Conservation (phyloP, 495 filamentous ascomycete species). For the Aspergillus funiculosus region DNA sequence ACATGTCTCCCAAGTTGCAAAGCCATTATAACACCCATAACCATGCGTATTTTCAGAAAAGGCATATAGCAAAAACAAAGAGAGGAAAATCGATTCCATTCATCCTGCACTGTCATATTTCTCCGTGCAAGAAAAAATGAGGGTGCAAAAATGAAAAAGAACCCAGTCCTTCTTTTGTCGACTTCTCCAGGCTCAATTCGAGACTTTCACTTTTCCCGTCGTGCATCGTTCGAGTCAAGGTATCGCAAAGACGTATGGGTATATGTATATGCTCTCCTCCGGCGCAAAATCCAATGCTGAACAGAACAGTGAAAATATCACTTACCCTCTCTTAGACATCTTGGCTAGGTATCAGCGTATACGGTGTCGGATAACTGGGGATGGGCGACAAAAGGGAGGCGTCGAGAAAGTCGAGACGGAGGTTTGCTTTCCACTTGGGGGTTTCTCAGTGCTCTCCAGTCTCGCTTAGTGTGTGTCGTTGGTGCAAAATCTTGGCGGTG, state of each 20-base stretch:
- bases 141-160: too few relatives aligned
- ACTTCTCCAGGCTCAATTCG: too few relatives aligned
- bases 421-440: slow-evolving; percentile 14
- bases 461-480: slow-evolving; percentile 46
- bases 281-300: background rate
- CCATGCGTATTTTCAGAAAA: background rate
- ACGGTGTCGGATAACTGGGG: slow-evolving; percentile 40
- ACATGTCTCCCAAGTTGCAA: slow-evolving; percentile 3
- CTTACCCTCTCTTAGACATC: slow-evolving; percentile 55
- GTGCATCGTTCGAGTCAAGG: too few relatives aligned
- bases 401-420: slow-evolving; percentile 18
- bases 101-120: background rate
- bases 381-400: slow-evolving; percentile 30
- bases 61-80: background rate
- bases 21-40: background rate
- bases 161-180: too few relatives aligned
- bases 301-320: slow-evolving; percentile 9
- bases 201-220: too few relatives aligned
- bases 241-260: too few relatives aligned
- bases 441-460: slow-evolving; percentile 34
- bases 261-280: too few relatives aligned
- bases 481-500: slow-evolving; percentile 42
- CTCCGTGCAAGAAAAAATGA: too few relatives aligned
- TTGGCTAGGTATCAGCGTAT: slow-evolving; percentile 42
- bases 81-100: background rate